Conservation (phyloP, 108 stramenopile genomes). For the Phaeodactylum tricornutum region DNA sequence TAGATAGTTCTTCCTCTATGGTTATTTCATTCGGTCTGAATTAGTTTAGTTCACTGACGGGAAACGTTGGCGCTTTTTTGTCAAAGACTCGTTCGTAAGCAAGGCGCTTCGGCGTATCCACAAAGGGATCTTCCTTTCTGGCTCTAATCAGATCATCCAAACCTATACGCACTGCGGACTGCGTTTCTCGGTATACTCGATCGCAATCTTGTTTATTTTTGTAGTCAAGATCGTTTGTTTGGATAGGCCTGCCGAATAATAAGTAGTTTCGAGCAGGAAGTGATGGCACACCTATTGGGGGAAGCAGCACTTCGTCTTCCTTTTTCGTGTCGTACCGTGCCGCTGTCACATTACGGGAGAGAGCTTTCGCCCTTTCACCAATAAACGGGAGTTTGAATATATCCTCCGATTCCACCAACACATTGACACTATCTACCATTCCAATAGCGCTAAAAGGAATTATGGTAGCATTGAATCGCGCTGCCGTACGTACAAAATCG, state of each 20-base stretch:
- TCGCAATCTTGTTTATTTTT: constrained; percentile 55
- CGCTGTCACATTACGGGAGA: constrained; percentile 21
- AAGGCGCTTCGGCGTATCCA: constrained; percentile 17
- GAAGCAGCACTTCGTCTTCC: constrained; percentile 50
- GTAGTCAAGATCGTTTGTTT: constrained; percentile 43
- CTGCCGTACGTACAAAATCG: constrained; percentile 90
- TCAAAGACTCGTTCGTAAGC: constrained; percentile 29
- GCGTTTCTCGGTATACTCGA: constrained; percentile 34
- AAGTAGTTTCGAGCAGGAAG: constrained; percentile 80
- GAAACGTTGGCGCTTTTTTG: constrained; percentile 37
- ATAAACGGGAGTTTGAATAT: constrained; percentile 58
- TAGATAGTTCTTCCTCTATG: too few species aligned
- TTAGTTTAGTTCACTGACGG: too few species aligned
- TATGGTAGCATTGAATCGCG: constrained; percentile 85
- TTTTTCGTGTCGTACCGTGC: background rate
- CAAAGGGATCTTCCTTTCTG: constrained; percentile 54
- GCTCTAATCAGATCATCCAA: constrained; percentile 69
- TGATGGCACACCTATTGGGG: constrained; percentile 56
- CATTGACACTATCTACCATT: constrained; percentile 65
- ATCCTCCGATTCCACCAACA: constrained; percentile 56
- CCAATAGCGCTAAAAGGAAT: constrained; percentile 86
- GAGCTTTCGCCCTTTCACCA: constrained; percentile 45
- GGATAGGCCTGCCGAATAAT: constrained; percentile 66
- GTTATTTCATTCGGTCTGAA: too few species aligned
- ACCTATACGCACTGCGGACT: constrained; percentile 51